Evolutionary conservation across 2,329 filamentous ascomycete genomes (phyloP), one percentile per base, ranked within the genome.

Genomic region (Cladosporium sp.): DNA sequence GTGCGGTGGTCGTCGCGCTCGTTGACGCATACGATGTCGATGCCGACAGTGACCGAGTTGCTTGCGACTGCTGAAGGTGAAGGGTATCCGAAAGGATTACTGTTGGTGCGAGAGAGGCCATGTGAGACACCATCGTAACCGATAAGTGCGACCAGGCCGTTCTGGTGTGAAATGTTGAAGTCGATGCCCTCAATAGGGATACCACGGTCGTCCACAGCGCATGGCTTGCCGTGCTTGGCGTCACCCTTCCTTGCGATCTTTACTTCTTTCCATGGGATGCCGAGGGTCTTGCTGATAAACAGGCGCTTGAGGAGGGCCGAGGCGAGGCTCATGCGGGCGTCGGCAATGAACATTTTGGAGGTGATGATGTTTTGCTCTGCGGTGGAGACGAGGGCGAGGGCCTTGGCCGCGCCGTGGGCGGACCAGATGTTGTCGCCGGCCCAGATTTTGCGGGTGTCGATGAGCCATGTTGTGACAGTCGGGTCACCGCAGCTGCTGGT

Each of bases 151-250:
- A 93, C 91, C 18, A 94, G 80, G 1, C 91, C 91, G 10, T 88
- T 89, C 80, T 94, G 91, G 77, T 94, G 91, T 55, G 87, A 89
- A 65, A 93, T 85, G 78, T 94, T 94, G 83, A 94, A 93, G 69
- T 89, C 86, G 44, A 88, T 77, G 32, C 73, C 72, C 14, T 67
- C 79, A 71, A 70, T 79, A 55, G 64, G 74, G 14, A 71, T 72
- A 8, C 76, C 75, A 30, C 74, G 83, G 78, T 79, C 65, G 66
- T 79, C 70, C 71, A 85, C 77, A 65, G 84, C 79, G 75, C 81
- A 77, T 69, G 83, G 80, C 81, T 85, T 84, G 30, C 82, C 82
- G 66, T 84, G 81, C 65, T 80, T 80, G 26, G 79, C 81, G 71
- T 76, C 78, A 67, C 80, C 88, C 82, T 77, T 81, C 28, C 88